phyloP scores from a whole-genome alignment of 257 asterid genomes.

The Gynochthodes officinalis region DNA sequence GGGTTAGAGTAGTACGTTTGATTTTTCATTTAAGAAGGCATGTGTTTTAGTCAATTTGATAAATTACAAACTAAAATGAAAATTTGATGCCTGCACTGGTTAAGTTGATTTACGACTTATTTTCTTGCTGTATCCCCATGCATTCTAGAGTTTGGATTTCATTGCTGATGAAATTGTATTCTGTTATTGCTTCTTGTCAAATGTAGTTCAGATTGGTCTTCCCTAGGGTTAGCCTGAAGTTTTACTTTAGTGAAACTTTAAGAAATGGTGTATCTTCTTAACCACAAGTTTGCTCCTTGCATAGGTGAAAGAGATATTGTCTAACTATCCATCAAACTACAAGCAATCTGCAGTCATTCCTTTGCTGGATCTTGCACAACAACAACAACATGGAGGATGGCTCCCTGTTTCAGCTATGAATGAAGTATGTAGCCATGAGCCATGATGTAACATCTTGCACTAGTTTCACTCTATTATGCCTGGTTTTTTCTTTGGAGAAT shows the following conservation, averaged over 20 bases:
- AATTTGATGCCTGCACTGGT: not conserved
- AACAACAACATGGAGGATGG: constrained; percentile 99
- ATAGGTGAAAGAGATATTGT: constrained; percentile 79
- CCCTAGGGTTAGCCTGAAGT: not conserved
- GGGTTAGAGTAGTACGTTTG: not conserved
- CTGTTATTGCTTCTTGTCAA: not conserved
- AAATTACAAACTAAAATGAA: not conserved
- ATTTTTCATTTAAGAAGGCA: not conserved
- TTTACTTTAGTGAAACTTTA: not conserved
- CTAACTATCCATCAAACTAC: constrained; percentile 91
- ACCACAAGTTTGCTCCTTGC: constrained; percentile 16
- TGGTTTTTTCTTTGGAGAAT: not conserved
- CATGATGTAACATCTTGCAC: constrained; percentile 7
- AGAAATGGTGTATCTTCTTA: not conserved
- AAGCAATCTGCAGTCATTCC: constrained; percentile 97
- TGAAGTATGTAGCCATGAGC: constrained; percentile 52
- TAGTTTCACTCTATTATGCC: constrained; percentile 13
- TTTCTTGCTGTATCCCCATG: not conserved
- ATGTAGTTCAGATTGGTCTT: not conserved
- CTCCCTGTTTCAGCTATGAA: constrained; percentile 98
- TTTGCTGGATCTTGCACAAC: constrained; percentile 96
- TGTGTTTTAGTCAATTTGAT: not conserved
- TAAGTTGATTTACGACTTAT: not conserved
- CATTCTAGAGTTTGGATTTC: not conserved
- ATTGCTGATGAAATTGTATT: not conserved